phyloP scores from a whole-genome alignment of 1,284 basidiomycete genomes.

The Cutaneotrichosporon sp. region DNA sequence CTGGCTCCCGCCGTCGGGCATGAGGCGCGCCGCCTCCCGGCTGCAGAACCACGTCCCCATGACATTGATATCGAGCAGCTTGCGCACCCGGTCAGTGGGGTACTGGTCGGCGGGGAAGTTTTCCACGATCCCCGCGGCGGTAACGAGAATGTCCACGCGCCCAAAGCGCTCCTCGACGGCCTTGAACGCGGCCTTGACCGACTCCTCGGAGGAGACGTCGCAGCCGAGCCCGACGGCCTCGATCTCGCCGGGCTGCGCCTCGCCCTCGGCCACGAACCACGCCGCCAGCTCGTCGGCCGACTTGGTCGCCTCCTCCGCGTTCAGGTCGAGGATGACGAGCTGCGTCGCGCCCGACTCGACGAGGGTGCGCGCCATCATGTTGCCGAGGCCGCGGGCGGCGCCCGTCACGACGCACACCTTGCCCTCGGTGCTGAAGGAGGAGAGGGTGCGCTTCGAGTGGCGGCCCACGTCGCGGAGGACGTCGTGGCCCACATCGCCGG shows the following conservation, averaged over 20 bases:
- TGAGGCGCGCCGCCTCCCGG: constrained; percentile 76
- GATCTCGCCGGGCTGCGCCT: constrained; percentile 63
- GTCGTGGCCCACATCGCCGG: constrained; percentile 44
- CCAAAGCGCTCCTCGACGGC: constrained; percentile 72
- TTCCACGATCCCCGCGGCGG: constrained; percentile 88
- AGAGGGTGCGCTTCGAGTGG: constrained; percentile 45
- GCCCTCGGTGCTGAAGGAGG: constrained; percentile 47
- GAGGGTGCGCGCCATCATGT: constrained; percentile 86
- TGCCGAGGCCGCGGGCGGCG: constrained; percentile 83
- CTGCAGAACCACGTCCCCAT: constrained; percentile 85
- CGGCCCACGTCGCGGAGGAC: constrained; percentile 40
- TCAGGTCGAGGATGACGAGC: constrained; percentile 82
- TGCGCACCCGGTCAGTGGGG: constrained; percentile 77
- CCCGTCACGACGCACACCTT: constrained; percentile 94
- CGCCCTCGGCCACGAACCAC: constrained; percentile 61
- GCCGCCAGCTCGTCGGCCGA: constrained; percentile 74
- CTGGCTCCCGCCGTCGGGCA: constrained; percentile 68
- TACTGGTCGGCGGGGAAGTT: constrained; percentile 91
- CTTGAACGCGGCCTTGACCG: constrained; percentile 71
- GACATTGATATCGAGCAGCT: constrained; percentile 89
- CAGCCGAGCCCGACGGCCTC: constrained; percentile 77
- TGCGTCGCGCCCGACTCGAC: constrained; percentile 76
- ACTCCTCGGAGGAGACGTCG: constrained; percentile 81
- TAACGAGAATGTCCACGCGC: constrained; percentile 63
- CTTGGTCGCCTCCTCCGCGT: constrained; percentile 66